Evolutionary conservation across 2,329 filamentous ascomycete genomes (phyloP).

Genomic region (Talaromyces sp.): DNA sequence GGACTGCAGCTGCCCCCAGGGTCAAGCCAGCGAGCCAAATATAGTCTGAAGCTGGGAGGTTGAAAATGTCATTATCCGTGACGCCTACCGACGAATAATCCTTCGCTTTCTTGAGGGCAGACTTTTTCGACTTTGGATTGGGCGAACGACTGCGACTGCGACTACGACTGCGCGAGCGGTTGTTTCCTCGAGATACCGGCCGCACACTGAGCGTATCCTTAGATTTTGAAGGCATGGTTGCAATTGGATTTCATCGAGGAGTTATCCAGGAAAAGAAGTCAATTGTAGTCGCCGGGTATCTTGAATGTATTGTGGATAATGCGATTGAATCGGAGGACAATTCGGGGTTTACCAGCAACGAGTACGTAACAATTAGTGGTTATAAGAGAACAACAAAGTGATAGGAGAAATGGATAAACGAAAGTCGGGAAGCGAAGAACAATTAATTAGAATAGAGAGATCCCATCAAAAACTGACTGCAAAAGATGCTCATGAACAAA

Average conservation of each 20-base stretch:
- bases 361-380: conserved; percentile 1
- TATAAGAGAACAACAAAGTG: conserved; percentile 5
- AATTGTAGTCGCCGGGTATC: not conserved
- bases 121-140: conserved; percentile 37
- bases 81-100: conserved; percentile 54
- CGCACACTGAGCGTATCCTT: conserved; percentile 36
- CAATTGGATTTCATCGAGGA: conserved; percentile 12
- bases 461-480: conserved; percentile 13
- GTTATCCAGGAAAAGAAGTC: not conserved
- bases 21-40: conserved; percentile 70
- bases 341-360: not conserved
- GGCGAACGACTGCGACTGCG: conserved; percentile 27
- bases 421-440: conserved; percentile 11
- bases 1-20: conserved; percentile 70
- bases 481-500: conserved; percentile 24
- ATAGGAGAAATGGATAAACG: conserved; percentile 4
- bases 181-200: conserved; percentile 31
- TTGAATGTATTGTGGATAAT: not conserved
- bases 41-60: conserved; percentile 80
- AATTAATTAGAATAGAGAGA: not conserved
- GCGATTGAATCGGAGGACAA: conserved; percentile 5
- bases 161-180: conserved; percentile 36
- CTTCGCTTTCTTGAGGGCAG: conserved; percentile 27
- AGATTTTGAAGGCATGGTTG: conserved; percentile 25
- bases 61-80: conserved; percentile 85